A percentile compares a stretch with the other conserved stretches of the same genome.
These are phyloP conservation scores for Neodidymelliopsis sp. DNA, from an alignment of 2,329 filamentous ascomycete species.

Conservation along the genomic window DNA sequence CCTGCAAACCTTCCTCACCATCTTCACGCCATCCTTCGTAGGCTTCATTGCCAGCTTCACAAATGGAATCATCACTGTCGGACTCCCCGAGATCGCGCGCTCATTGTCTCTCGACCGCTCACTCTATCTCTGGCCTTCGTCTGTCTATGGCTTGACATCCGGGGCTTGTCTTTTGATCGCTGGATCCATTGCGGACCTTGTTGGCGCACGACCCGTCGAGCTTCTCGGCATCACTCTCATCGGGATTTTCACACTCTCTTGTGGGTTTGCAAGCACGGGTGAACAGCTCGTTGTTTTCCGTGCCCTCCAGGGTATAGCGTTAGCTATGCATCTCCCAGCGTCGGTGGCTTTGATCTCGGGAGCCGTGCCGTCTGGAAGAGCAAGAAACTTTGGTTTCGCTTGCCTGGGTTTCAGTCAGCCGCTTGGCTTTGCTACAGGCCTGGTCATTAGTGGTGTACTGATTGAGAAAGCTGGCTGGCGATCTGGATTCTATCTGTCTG, in stretches of 20 bases:
- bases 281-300: constrained; percentile 54
- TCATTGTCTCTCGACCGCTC: constrained; percentile 38
- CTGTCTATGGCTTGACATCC: constrained; percentile 51
- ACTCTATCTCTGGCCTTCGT: constrained; percentile 45
- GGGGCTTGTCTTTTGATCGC: constrained; percentile 59
- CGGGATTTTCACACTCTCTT: constrained; percentile 54
- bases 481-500: constrained; percentile 54
- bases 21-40: constrained; percentile 36
- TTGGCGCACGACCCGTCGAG: constrained; percentile 56
- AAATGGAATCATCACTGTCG: constrained; percentile 54
- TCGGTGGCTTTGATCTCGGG: constrained; percentile 55
- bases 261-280: constrained; percentile 55
- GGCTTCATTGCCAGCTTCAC: constrained; percentile 41
- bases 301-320: constrained; percentile 57
- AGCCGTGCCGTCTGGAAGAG: constrained; percentile 32
- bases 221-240: constrained; percentile 54
- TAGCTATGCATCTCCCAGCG: constrained; percentile 57
- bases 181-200: constrained; percentile 60
- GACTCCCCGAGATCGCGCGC: constrained; percentile 52
- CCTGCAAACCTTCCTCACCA: constrained; percentile 25
- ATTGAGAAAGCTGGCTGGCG: constrained; percentile 59
- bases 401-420: constrained; percentile 57
- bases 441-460: constrained; percentile 60
- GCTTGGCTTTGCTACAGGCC: constrained; percentile 59
- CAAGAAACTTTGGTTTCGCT: constrained; percentile 44